These are phyloP conservation scores for Thuja plicata DNA, from an alignment of 83 land plant species.

Conservation along the genomic window DNA sequence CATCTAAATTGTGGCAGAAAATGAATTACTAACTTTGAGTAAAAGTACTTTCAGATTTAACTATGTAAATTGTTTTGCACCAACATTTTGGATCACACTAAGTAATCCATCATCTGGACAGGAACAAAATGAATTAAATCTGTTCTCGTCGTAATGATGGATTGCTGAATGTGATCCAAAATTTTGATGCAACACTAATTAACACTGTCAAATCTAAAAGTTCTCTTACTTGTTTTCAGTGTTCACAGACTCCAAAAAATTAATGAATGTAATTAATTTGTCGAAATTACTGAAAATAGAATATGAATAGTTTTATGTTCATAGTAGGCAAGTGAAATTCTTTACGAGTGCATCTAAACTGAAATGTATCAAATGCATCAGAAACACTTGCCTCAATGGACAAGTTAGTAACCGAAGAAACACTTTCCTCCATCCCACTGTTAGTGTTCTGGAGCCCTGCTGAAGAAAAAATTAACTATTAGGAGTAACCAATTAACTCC, in stretches of 20 bases:
- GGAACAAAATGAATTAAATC: too few species aligned
- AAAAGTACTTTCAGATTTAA: too few species aligned
- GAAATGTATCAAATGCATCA: neutral
- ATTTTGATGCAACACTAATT: too few species aligned
- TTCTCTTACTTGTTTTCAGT: too few species aligned
- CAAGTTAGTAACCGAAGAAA: neutral
- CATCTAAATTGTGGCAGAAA: neutral
- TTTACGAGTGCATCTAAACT: neutral
- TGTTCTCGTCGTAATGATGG: too few species aligned
- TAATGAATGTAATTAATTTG: neutral
- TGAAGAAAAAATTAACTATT: neutral
- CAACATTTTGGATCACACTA: too few species aligned
- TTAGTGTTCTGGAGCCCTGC: slow-evolving; percentile 2
- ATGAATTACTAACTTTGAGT: neutral
- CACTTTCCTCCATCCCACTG: slow-evolving; percentile 9
- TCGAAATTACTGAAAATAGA: neutral
- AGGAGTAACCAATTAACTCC: neutral
- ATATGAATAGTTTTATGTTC: neutral
- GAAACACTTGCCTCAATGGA: neutral
- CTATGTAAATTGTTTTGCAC: too few species aligned
- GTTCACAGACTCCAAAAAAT: too few species aligned
- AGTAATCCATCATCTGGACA: too few species aligned
- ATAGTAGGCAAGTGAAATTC: neutral
- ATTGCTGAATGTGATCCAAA: too few species aligned
- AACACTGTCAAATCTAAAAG: too few species aligned